Conservation (phyloP, 2,329 filamentous ascomycete genomes). For the Cryphonectria carpinicola region DNA sequence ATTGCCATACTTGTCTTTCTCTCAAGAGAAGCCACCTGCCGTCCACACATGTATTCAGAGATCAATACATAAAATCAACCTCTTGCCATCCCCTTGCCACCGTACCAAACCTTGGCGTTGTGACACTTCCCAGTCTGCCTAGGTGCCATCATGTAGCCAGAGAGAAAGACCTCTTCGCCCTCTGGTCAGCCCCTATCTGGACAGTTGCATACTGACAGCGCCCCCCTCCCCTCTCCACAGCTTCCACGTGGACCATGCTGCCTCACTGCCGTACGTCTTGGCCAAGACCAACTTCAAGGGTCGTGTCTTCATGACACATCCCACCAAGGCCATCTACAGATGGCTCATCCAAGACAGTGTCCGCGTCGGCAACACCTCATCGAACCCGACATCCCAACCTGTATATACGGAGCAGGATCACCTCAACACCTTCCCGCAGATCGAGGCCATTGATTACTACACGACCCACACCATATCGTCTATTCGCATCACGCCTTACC, state of each 20-base stretch:
- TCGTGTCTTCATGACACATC: slow-evolving; percentile 98
- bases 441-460: slow-evolving; percentile 97
- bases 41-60: slow-evolving; percentile 33
- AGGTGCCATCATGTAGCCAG: slow-evolving; percentile 25
- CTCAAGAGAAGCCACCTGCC: slow-evolving; percentile 1
- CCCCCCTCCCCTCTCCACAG: slow-evolving; percentile 48
- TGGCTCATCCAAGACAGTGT: slow-evolving; percentile 98
- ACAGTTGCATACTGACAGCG: slow-evolving; percentile 32
- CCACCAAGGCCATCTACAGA: slow-evolving; percentile 99
- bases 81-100: slow-evolving; percentile 27
- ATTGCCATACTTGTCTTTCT: slow-evolving; percentile 11
- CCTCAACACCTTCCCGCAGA: slow-evolving; percentile 87
- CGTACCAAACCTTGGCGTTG: slow-evolving; percentile 25
- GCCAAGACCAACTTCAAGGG: slow-evolving; percentile 98
- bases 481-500: slow-evolving; percentile 95
- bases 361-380: slow-evolving; percentile 76
- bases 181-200: background rate
- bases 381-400: slow-evolving; percentile 67
- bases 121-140: slow-evolving; percentile 22
- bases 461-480: slow-evolving; percentile 97
- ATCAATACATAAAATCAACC: slow-evolving; percentile 35
- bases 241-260: slow-evolving; percentile 99
- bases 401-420: slow-evolving; percentile 97
- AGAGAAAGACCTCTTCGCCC: slow-evolving; percentile 1
- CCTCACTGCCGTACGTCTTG: slow-evolving; percentile 94